Conservation (phyloP, 495 filamentous ascomycete genomes). For the Jackrogersella minutella region DNA sequence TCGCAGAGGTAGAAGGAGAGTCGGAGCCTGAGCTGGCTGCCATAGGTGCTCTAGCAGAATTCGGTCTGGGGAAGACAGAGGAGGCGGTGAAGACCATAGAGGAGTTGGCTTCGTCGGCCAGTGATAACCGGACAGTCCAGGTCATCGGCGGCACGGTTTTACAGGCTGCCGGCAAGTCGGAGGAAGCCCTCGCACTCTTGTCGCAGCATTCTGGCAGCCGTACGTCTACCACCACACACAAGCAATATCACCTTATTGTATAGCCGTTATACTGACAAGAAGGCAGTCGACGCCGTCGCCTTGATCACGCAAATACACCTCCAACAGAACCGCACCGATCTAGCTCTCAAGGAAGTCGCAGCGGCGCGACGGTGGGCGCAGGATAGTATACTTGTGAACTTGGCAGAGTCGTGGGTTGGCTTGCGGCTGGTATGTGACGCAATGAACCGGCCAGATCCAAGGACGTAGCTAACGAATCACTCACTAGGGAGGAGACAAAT, state of each 20-base stretch:
- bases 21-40: slow-evolving; percentile 79
- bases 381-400: slow-evolving; percentile 90
- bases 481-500: slow-evolving; percentile 88
- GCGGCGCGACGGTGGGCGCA: slow-evolving; percentile 95
- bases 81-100: slow-evolving; percentile 69
- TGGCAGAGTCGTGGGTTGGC: slow-evolving; percentile 95
- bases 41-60: slow-evolving; percentile 78
- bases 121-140: slow-evolving; percentile 84
- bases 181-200: slow-evolving; percentile 83
- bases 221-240: slow-evolving; percentile 58
- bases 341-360: slow-evolving; percentile 87
- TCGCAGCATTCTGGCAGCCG: slow-evolving; percentile 87
- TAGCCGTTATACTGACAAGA: slow-evolving; percentile 14
- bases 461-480: slow-evolving; percentile 1
- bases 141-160: slow-evolving; percentile 80
- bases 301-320: slow-evolving; percentile 91
- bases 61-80: slow-evolving; percentile 64
- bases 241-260: slow-evolving; percentile 39
- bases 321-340: slow-evolving; percentile 85
- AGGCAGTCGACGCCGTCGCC: slow-evolving; percentile 67
- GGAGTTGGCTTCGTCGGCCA: slow-evolving; percentile 67
- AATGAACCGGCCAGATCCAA: not conserved
- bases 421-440: slow-evolving; percentile 76
- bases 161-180: slow-evolving; percentile 75
- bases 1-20: slow-evolving; percentile 71